Percentiles rank a stretch among this genome's conserved stretches.
These are phyloP conservation scores for Fusarium concolor DNA, from an alignment of 2,329 filamentous ascomycete species.

Conservation along the genomic window DNA sequence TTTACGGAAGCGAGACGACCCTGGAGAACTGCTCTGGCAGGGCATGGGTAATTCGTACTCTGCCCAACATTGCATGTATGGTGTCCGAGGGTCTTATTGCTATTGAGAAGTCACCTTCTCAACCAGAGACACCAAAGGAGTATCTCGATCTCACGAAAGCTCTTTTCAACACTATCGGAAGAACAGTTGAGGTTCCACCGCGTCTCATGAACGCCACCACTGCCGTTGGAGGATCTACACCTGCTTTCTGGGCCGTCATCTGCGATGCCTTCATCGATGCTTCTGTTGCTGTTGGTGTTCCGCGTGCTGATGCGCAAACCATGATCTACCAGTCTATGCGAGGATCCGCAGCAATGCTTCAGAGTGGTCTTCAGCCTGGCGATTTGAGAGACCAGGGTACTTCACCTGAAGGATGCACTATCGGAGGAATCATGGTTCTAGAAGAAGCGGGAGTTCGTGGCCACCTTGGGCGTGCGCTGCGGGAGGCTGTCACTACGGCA, in stretches of 20 bases:
- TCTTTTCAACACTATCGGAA: constrained; percentile 67
- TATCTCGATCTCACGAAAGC: constrained; percentile 49
- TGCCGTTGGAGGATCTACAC: constrained; percentile 69
- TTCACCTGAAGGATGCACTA: constrained; percentile 71
- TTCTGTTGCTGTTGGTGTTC: constrained; percentile 69
- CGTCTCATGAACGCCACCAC: constrained; percentile 68
- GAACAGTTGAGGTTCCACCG: constrained; percentile 61
- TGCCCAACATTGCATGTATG: constrained; percentile 52
- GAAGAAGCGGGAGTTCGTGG: constrained; percentile 67
- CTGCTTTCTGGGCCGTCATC: constrained; percentile 69
- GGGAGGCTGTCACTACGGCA: constrained; percentile 61
- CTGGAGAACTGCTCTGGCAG: constrained; percentile 28
- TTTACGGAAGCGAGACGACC: constrained; percentile 47
- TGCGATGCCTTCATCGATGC: constrained; percentile 70
- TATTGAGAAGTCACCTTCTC: constrained; percentile 44
- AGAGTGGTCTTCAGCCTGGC: constrained; percentile 65
- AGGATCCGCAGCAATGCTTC: constrained; percentile 66
- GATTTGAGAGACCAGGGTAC: constrained; percentile 69
- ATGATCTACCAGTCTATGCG: constrained; percentile 71
- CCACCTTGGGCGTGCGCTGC: constrained; percentile 54
- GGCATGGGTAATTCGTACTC: constrained; percentile 47
- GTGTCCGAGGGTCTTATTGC: constrained; percentile 51
- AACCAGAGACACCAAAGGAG: constrained; percentile 33
- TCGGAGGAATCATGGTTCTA: constrained; percentile 68
- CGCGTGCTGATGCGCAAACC: constrained; percentile 64